Conservation (phyloP, 345 rosid species). For the Cardiospermum halicacabum region DNA sequence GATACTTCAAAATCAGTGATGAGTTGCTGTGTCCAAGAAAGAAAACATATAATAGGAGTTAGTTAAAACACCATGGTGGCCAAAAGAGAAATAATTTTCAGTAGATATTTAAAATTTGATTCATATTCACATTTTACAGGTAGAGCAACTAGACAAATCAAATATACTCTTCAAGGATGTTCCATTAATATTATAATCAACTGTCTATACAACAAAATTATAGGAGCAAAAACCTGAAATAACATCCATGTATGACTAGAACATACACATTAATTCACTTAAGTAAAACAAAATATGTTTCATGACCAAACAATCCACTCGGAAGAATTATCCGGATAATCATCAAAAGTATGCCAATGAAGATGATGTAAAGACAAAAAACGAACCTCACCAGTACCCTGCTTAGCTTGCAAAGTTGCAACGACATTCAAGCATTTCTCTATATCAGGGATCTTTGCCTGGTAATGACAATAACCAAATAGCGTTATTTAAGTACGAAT, state of each 20-base stretch:
- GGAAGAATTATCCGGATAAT: neutral
- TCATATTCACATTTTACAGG: too few species aligned
- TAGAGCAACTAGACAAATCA: neutral
- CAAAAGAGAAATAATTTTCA: too few species aligned
- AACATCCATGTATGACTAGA: neutral
- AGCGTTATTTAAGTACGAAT: neutral
- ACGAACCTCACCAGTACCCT: constrained; percentile 86
- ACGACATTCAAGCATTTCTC: constrained; percentile 87
- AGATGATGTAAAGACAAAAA: constrained; percentile 9
- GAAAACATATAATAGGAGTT: neutral
- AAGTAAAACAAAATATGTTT: neutral
- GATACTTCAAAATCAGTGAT: constrained; percentile 89
- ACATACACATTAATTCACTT: neutral
- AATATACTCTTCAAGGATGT: neutral
- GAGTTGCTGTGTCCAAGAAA: constrained; percentile 43
- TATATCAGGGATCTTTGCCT: constrained; percentile 94
- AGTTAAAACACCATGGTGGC: too few species aligned
- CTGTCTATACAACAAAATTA: neutral
- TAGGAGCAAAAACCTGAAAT: neutral
- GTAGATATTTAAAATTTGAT: too few species aligned
- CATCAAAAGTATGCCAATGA: neutral
- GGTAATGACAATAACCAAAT: constrained; percentile 18
- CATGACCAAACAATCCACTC: neutral
- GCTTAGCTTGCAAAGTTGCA: constrained; percentile 77
- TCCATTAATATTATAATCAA: neutral